Evolutionary conservation across 768 basidiomycete genomes (phyloP).

Genomic region (Pleurotus eryngii): DNA sequence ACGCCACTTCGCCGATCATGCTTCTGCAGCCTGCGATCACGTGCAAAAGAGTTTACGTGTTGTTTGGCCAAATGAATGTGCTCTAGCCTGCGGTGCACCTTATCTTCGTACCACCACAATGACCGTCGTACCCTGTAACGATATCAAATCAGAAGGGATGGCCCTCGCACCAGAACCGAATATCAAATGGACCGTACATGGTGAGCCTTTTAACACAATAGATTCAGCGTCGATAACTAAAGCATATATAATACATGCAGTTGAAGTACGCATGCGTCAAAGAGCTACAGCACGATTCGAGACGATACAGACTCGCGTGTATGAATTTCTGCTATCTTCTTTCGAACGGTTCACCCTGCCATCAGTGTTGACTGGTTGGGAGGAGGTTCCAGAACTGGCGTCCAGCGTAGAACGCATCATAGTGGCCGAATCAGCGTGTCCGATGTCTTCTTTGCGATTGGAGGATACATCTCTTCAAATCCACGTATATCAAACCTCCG

Average conservation of each 20-base stretch:
- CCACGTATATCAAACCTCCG: conserved; percentile 84
- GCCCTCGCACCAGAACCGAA: background rate
- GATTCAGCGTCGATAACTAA: background rate
- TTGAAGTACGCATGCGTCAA: conserved; percentile 77
- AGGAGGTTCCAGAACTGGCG: conserved; percentile 65
- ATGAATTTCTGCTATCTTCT: conserved; percentile 46
- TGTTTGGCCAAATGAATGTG: background rate
- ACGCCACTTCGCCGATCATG: background rate
- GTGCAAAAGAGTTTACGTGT: conserved; percentile 1
- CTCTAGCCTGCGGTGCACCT: background rate
- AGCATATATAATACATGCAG: conserved; percentile 32
- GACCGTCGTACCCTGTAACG: background rate
- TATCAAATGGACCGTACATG: conserved; percentile 11
- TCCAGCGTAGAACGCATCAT: conserved; percentile 74
- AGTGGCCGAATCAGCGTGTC: conserved; percentile 67
- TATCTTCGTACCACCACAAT: background rate
- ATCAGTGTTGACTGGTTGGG: conserved; percentile 75
- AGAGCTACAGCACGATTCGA: conserved; percentile 74
- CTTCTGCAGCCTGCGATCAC: background rate
- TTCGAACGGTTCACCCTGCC: conserved; percentile 69
- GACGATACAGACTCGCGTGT: conserved; percentile 63
- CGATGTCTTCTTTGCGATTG: conserved; percentile 48
- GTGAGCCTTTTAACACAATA: background rate
- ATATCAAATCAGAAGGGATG: background rate
- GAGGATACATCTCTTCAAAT: conserved; percentile 68